Conservation (phyloP, 106 monocot species). For the Triglochin maritima region DNA sequence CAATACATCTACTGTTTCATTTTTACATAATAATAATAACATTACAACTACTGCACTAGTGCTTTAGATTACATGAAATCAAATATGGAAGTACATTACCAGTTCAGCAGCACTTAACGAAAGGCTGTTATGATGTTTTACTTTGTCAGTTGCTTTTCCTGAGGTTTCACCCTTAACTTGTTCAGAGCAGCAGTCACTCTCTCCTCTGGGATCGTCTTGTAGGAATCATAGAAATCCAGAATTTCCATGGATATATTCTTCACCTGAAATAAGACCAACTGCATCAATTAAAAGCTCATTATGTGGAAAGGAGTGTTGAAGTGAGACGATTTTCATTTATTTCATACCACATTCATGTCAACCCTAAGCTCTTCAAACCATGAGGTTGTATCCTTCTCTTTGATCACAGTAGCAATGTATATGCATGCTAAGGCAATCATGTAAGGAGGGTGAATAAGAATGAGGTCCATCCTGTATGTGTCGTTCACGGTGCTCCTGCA, state of each 20-base stretch:
- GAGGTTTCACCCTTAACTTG: constrained; percentile 39
- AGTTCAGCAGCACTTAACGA: too few species aligned
- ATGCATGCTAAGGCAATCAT: constrained; percentile 97
- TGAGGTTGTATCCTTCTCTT: constrained; percentile 76
- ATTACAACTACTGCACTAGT: too few species aligned
- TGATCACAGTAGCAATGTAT: constrained; percentile 84
- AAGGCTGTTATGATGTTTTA: too few species aligned
- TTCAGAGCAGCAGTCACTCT: constrained; percentile 51
- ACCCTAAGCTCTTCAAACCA: constrained; percentile 99
- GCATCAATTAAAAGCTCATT: neutral
- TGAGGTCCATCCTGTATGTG: constrained; percentile 95
- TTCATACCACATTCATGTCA: constrained; percentile 83
- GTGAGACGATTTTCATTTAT: neutral
- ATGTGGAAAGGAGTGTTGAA: neutral
- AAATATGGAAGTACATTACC: too few species aligned
- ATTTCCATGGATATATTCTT: constrained; percentile 98
- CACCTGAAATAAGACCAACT: constrained; percentile 32
- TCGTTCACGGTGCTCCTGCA: constrained; percentile 96
- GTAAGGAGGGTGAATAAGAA: constrained; percentile 85
- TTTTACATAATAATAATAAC: too few species aligned
- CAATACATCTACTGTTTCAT: too few species aligned
- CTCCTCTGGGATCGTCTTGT: constrained; percentile 44
- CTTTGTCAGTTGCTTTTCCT: too few species aligned
- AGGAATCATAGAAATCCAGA: constrained; percentile 65
- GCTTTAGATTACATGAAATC: too few species aligned